Conservation (phyloP, 257 asterid genomes). For the Plantago major region DNA sequence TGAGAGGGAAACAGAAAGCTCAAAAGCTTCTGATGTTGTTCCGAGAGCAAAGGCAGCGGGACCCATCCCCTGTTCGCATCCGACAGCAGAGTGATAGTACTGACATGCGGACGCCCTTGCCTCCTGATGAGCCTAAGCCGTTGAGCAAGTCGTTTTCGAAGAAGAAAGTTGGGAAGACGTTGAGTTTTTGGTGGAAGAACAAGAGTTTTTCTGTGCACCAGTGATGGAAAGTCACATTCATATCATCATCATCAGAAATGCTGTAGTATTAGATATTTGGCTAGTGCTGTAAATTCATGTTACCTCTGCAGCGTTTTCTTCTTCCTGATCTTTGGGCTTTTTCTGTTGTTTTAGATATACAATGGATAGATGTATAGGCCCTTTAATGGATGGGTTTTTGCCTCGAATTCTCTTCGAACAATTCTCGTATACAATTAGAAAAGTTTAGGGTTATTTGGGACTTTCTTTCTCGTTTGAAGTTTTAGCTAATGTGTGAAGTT, state of each 20-base stretch:
- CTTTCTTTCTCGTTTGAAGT: too few relatives aligned
- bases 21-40: conserved; percentile 93
- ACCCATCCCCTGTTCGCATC: conserved; percentile 40
- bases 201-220: conserved; percentile 65
- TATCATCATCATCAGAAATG: too few relatives aligned
- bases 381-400: conserved; percentile 13
- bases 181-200: conserved; percentile 69
- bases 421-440: not conserved
- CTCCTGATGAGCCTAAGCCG: conserved; percentile 42
- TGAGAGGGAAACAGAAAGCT: conserved; percentile 93
- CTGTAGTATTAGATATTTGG: not conserved
- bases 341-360: conserved; percentile 1
- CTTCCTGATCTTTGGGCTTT: conserved; percentile 5
- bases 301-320: not conserved
- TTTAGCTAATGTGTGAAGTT: too few relatives aligned
- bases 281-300: conserved; percentile 22
- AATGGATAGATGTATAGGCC: conserved; percentile 23
- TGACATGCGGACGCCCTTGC: conserved; percentile 18
- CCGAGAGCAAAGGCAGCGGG: conserved; percentile 88
- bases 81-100: conserved; percentile 27
- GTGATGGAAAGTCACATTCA: conserved; percentile 29
- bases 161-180: conserved; percentile 56
- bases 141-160: conserved; percentile 67
- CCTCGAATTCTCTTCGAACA: not conserved
- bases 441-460: too few relatives aligned